Conservation (phyloP, 805 yeast species). For the Wickerhamomyces bisporus region DNA sequence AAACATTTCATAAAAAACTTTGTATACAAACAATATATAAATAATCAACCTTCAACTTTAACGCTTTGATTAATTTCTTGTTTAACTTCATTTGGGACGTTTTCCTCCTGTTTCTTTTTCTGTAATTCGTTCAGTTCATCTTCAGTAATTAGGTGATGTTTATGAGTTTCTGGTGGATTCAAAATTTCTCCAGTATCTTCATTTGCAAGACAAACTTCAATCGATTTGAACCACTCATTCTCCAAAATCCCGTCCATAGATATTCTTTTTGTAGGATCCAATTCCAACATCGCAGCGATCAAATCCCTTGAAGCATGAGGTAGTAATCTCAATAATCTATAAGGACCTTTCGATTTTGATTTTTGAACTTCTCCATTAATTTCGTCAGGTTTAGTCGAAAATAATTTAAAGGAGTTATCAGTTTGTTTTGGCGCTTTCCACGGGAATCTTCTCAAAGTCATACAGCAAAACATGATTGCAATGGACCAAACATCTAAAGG, state of each 20-base stretch:
- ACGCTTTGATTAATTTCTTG: slow-evolving; percentile 9
- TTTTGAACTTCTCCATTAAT: slow-evolving; percentile 21
- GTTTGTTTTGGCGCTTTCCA: slow-evolving; percentile 87
- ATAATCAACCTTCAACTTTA: slow-evolving; percentile 15
- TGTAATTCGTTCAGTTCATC: slow-evolving; percentile 46
- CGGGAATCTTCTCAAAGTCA: slow-evolving; percentile 82
- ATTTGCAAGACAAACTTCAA: slow-evolving; percentile 45
- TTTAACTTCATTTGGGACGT: slow-evolving; percentile 23
- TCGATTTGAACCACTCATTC: slow-evolving; percentile 53
- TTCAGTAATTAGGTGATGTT: slow-evolving; percentile 65
- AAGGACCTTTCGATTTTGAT: slow-evolving; percentile 58
- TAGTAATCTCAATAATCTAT: slow-evolving; percentile 61
- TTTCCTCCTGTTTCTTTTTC: slow-evolving; percentile 28
- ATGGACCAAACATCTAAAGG: slow-evolving; percentile 90
- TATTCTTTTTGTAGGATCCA: slow-evolving; percentile 55
- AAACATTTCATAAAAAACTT: background rate
- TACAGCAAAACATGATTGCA: slow-evolving; percentile 89
- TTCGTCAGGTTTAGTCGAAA: slow-evolving; percentile 38
- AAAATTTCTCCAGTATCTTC: slow-evolving; percentile 21
- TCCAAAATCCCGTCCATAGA: slow-evolving; percentile 48
- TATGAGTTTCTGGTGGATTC: slow-evolving; percentile 37
- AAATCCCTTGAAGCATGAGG: slow-evolving; percentile 63
- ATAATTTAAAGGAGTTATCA: slow-evolving; percentile 73
- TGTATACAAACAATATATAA: background rate
- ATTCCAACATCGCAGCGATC: slow-evolving; percentile 57